phyloP scores from a whole-genome alignment of 352 stramenopile genomes.

The Globisporangium perplexum region DNA sequence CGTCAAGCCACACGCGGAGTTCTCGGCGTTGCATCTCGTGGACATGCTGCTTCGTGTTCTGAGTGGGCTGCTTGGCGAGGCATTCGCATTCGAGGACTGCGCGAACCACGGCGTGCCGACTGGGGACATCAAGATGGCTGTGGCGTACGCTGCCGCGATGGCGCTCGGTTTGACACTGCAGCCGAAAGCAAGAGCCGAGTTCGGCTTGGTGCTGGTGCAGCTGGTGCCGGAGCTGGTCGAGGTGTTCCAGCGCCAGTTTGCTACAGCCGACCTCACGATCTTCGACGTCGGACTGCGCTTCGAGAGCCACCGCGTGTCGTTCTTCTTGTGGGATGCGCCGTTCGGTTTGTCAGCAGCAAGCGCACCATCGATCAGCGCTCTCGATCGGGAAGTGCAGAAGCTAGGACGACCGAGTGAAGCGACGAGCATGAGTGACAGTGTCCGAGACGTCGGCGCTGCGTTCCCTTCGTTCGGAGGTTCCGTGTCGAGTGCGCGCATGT shows the following conservation, averaged over 20 bases:
- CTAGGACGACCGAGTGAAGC: slow-evolving; percentile 22
- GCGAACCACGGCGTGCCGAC: slow-evolving; percentile 2
- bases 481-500: slow-evolving; percentile 22
- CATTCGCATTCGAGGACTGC: slow-evolving; percentile 11
- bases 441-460: too few relatives aligned
- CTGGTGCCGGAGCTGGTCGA: slow-evolving; percentile 24
- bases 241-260: slow-evolving; percentile 16
- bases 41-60: slow-evolving; percentile 43
- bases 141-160: slow-evolving; percentile 30
- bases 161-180: slow-evolving; percentile 28
- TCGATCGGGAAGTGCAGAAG: slow-evolving; percentile 19
- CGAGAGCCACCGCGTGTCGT: slow-evolving; percentile 17
- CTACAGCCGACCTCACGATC: slow-evolving; percentile 16
- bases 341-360: neutral
- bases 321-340: slow-evolving; percentile 26
- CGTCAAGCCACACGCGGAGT: slow-evolving; percentile 27
- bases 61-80: slow-evolving; percentile 30
- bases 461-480: slow-evolving; percentile 2
- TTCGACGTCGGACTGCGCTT: slow-evolving; percentile 39
- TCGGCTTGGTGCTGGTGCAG: slow-evolving; percentile 17
- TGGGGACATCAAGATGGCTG: slow-evolving; percentile 25
- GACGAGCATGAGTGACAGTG: neutral
- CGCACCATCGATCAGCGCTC: slow-evolving; percentile 10
- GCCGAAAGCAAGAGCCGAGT: slow-evolving; percentile 20
- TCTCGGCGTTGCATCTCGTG: slow-evolving; percentile 35